These are phyloP conservation scores for Thermothelomyces thermophilus DNA, from an alignment of 2,329 filamentous ascomycete species.

Conservation along the genomic window DNA sequence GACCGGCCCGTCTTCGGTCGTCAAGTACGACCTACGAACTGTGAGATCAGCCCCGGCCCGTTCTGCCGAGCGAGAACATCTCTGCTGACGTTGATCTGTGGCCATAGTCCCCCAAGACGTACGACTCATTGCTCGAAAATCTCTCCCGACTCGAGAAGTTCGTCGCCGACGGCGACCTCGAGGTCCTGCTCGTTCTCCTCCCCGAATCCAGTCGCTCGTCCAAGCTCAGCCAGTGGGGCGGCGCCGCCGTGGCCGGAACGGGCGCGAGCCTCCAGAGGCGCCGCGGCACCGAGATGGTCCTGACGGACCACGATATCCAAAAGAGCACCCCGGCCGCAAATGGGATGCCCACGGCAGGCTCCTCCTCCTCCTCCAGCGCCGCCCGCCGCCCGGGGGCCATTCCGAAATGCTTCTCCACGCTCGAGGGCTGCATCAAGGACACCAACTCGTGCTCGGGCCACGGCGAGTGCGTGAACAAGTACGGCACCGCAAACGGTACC, in stretches of 20 bases:
- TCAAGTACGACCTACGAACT: slow-evolving; percentile 39
- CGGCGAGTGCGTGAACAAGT: slow-evolving; percentile 68
- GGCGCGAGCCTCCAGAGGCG: slow-evolving; percentile 41
- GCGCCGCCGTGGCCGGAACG: slow-evolving; percentile 27
- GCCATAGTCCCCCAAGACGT: slow-evolving; percentile 34
- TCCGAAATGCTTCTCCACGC: slow-evolving; percentile 67
- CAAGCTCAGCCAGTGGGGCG: slow-evolving; percentile 35
- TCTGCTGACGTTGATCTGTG: slow-evolving; percentile 16
- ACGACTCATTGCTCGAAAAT: slow-evolving; percentile 39
- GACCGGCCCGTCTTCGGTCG: slow-evolving; percentile 37
- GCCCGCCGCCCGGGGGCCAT: slow-evolving; percentile 37
- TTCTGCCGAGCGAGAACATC: neutral
- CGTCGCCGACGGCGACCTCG: slow-evolving; percentile 44
- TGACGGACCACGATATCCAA: slow-evolving; percentile 27
- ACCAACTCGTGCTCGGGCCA: slow-evolving; percentile 80
- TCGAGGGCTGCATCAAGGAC: slow-evolving; percentile 58
- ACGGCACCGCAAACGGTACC: slow-evolving; percentile 38
- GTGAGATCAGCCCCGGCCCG: slow-evolving; percentile 26
- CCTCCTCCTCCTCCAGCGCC: slow-evolving; percentile 22
- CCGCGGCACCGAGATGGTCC: slow-evolving; percentile 40
- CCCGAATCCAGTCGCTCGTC: slow-evolving; percentile 39
- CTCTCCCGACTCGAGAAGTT: slow-evolving; percentile 40
- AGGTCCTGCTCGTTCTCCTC: slow-evolving; percentile 51
- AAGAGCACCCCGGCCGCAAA: slow-evolving; percentile 3
- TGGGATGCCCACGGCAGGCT: slow-evolving; percentile 1